Base-by-base conservation (phyloP, 768 basidiomycete genomes). In the Xanthoconium stramineum region DNA sequence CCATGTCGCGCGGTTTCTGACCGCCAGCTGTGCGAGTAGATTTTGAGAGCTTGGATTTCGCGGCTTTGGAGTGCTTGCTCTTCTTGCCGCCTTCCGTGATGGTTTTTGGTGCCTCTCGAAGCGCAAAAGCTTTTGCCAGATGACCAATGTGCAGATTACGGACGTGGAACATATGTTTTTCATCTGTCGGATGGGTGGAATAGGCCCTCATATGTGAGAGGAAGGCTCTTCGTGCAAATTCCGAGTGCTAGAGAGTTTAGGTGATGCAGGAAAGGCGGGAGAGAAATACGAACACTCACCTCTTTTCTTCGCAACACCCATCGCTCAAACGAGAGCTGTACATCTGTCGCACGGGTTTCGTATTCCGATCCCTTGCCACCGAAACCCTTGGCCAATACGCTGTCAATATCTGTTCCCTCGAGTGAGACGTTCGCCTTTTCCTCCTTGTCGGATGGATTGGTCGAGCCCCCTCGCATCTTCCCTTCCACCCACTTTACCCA, bases 151-250 rank as follows among this genome's bases (percentile, higher is more conserved):
- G 97, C 10, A 98, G 80, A 68, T 96, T 84, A 15, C 89, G 89
- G 56, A 98, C 86, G 72, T 98, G 95, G 78, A 99, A 99, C 50
- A 98, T 91, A 61, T 93, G 86, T 67, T 98, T 99, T 72, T 98
- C 97, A 57, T 87, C 85, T 15, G 89, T 82, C 0, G 97, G 95
- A 74, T 99, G 97, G 1, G 97, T 99, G 32, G 97, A 89, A 71
- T 98, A 99, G 0, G 97, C 97, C 52, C 96, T 83, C 77, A 98
- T 85, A 70, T 96, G 94, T 0, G 96, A 97, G 36, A 84, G 78
- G 75, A 88, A 99, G 0, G 94, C 97, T 63, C 81, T 88, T 30
- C 91, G 83, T 17, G 97, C 94, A 15, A 87, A 69, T 14, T 79
- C 77, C 13, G 84, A 77, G 65, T 95, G 87, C 97, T 98, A 57